phyloP scores from a whole-genome alignment of 345 rosid genomes.

The Eucalyptus dawsonii region DNA sequence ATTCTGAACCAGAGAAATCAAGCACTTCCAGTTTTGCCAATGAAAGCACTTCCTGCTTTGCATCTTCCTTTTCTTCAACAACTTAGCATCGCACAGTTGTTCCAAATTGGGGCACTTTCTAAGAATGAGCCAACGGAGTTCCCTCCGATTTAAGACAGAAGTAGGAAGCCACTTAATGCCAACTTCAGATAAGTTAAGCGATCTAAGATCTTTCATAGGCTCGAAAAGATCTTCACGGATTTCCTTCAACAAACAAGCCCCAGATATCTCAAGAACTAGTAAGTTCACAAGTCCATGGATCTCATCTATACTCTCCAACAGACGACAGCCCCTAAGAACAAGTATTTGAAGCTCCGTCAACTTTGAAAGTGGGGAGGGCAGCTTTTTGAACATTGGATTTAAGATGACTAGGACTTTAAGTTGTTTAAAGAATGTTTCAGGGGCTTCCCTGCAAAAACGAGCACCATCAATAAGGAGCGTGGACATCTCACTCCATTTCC shows the following conservation, averaged over 20 bases:
- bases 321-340: constrained; percentile 17
- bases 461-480: not conserved
- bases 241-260: not conserved
- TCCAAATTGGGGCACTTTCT: constrained; percentile 17
- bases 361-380: not conserved
- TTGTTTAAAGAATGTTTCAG: not conserved
- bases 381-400: not conserved
- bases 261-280: not conserved
- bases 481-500: not conserved
- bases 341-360: constrained; percentile 24
- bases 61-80: not conserved
- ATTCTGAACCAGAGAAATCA: not conserved
- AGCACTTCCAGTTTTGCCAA: not conserved
- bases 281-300: not conserved
- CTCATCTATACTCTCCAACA: not conserved
- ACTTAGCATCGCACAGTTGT: rapidly evolving
- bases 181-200: not conserved
- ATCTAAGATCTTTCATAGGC: not conserved
- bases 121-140: constrained; percentile 25
- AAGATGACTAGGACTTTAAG: not conserved
- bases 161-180: not conserved
- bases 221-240: not conserved
- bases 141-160: constrained; percentile 1
- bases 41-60: not conserved
- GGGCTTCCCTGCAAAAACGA: not conserved